A percentile compares a stretch with the other conserved stretches of the same genome.
phyloP scores from a whole-genome alignment of 805 yeast species.

The Kazachstania kunashirensis region DNA sequence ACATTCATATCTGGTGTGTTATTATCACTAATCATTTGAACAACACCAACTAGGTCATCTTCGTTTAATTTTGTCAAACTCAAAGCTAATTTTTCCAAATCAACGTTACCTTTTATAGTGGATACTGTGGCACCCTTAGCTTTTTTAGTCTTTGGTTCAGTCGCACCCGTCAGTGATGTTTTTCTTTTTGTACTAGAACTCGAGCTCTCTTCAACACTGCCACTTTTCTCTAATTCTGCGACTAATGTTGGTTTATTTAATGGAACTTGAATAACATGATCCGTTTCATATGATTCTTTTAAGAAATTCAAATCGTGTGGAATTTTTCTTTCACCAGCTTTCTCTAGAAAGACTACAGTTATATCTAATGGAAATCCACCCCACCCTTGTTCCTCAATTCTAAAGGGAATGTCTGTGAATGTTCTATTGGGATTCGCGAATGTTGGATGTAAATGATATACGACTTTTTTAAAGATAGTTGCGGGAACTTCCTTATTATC shows the following conservation, averaged over 20 bases:
- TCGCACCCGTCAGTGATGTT: slow-evolving; percentile 7
- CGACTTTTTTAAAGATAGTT: slow-evolving; percentile 79
- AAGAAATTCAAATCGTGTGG: slow-evolving; percentile 85
- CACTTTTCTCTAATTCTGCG: slow-evolving; percentile 67
- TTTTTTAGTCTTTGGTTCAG: slow-evolving; percentile 39
- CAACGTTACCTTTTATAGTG: slow-evolving; percentile 65
- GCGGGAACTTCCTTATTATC: slow-evolving; percentile 85
- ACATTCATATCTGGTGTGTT: slow-evolving; percentile 92
- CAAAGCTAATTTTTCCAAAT: slow-evolving; percentile 81
- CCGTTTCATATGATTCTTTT: slow-evolving; percentile 66
- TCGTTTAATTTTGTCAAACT: slow-evolving; percentile 81
- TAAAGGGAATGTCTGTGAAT: slow-evolving; percentile 75
- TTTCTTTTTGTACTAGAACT: slow-evolving; percentile 21
- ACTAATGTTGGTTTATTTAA: slow-evolving; percentile 63
- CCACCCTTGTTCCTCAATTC: slow-evolving; percentile 92
- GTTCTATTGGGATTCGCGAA: slow-evolving; percentile 81
- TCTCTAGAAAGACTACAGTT: slow-evolving; percentile 69
- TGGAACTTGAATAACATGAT: slow-evolving; percentile 71
- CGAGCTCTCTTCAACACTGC: slow-evolving; percentile 56
- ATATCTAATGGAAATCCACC: slow-evolving; percentile 92
- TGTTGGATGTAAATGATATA: slow-evolving; percentile 91
- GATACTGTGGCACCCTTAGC: slow-evolving; percentile 35
- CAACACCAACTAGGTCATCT: slow-evolving; percentile 89
- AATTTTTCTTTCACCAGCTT: slow-evolving; percentile 79
- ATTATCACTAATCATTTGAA: slow-evolving; percentile 96